Conservation (phyloP, 2,329 filamentous ascomycete species). For the Grosmannia clavigera region DNA sequence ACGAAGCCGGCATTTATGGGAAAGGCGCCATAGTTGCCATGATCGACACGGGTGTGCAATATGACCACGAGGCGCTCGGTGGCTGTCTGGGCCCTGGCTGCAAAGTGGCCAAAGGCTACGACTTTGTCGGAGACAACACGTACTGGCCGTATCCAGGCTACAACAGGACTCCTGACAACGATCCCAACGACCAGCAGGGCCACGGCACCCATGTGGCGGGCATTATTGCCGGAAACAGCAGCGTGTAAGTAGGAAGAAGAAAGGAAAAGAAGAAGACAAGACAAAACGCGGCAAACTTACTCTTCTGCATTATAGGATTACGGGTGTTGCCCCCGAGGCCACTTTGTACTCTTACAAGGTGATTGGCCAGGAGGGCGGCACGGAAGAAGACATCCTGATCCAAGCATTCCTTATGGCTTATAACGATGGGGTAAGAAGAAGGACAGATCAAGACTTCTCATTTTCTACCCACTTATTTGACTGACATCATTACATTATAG, state of each 20-base stretch:
- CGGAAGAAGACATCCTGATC: conserved; percentile 42
- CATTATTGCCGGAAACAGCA: conserved; percentile 15
- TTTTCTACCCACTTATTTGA: not conserved
- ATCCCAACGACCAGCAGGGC: conserved; percentile 14
- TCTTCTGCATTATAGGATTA: conserved; percentile 5
- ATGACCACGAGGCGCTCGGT: conserved; percentile 13
- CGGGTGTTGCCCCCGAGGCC: conserved; percentile 16
- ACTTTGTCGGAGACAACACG: conserved; percentile 8
- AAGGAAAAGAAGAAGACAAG: too few species aligned
- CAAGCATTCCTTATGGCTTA: conserved; percentile 47
- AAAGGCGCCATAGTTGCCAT: conserved; percentile 12
- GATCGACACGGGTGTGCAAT: conserved; percentile 14
- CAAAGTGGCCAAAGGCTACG: conserved; percentile 10
- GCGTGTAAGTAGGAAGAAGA: not conserved
- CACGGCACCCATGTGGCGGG: conserved; percentile 18
- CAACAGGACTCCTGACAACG: conserved; percentile 10
- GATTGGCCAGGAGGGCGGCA: conserved; percentile 9
- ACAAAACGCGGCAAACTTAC: too few species aligned
- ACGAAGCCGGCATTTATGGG: conserved; percentile 11
- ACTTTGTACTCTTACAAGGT: conserved; percentile 16
- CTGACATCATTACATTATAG: not conserved
- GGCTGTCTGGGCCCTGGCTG: conserved; percentile 10
- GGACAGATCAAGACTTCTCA: too few species aligned
- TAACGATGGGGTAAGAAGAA: conserved; percentile 30
- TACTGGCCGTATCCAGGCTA: conserved; percentile 2